These are phyloP conservation scores for Xylariaceae sp. DNA, from an alignment of 2,329 filamentous ascomycete species.

Conservation along the genomic window DNA sequence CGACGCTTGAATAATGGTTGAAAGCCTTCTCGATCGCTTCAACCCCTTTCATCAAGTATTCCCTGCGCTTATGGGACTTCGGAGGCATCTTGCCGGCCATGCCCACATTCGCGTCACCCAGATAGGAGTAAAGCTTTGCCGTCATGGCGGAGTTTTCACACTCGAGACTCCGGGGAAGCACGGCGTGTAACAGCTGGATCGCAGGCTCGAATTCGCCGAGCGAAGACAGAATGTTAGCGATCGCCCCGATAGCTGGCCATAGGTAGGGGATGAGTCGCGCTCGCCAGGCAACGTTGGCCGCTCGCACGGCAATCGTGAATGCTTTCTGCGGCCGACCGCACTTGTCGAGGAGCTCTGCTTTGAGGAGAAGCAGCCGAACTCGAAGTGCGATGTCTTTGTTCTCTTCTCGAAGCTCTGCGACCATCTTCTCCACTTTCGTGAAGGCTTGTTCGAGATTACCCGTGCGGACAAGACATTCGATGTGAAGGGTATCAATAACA, in stretches of 20 bases:
- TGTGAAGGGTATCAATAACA: constrained; percentile 56
- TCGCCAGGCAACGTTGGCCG: constrained; percentile 74
- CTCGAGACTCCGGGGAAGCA: constrained; percentile 79
- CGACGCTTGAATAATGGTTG: constrained; percentile 67
- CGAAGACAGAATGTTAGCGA: constrained; percentile 72
- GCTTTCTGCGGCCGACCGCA: constrained; percentile 74
- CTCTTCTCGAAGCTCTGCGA: constrained; percentile 50
- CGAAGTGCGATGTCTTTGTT: constrained; percentile 66
- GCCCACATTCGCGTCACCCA: constrained; percentile 82
- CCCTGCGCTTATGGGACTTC: constrained; percentile 54
- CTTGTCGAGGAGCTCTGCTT: constrained; percentile 72
- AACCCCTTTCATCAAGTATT: constrained; percentile 63
- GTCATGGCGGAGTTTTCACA: constrained; percentile 66
- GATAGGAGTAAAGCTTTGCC: constrained; percentile 70
- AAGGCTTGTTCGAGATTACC: constrained; percentile 56
- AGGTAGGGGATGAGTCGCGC: constrained; percentile 71
- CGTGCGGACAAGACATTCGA: constrained; percentile 57
- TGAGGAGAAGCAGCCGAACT: constrained; percentile 73
- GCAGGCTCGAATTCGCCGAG: constrained; percentile 75
- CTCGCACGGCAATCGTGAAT: constrained; percentile 78
- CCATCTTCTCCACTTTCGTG: constrained; percentile 52
- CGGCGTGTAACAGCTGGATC: constrained; percentile 65
- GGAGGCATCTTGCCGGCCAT: constrained; percentile 63
- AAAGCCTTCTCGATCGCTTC: constrained; percentile 68
- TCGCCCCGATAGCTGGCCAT: constrained; percentile 72